Evolutionary conservation across 164 flowering plant genomes (phyloP), one percentile per base, ranked within the genome.

Genomic region (Saururus chinensis): DNA sequence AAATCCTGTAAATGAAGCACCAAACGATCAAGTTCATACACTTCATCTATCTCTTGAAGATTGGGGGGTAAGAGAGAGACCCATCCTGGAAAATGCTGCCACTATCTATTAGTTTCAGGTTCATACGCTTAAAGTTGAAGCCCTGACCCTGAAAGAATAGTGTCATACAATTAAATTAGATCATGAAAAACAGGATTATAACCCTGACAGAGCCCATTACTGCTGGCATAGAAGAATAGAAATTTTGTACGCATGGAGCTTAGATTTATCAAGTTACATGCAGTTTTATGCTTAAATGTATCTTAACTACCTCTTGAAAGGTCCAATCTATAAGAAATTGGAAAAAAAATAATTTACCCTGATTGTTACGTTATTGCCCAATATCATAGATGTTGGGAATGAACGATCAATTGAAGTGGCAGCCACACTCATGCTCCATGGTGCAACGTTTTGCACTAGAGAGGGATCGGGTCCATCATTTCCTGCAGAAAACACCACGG

Each of bases 401-500:
- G 71, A 60, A 12, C 95, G 75, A 60, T 87, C 95, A 20, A 83
- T 69, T 1, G 84, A 51, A 0, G 90, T 74, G 51, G 89, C 91
- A 26, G 83, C 91, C 0, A 87, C 89, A 41, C 74, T 79, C 1
- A 80, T 60, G 53, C 76, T 62, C 95, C 91, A 87, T 1, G 95
- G 95, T 0, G 80, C 69, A 21, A 87, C 86, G 69, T 87, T 87
- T 35, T 48, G 22, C 10, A 87, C 87, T 0, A 79, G 68, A 25
- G 82, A 73, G 0, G 84, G 87, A 16, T 71, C 73, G 0, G 88
- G 84, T 0, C 90, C 91, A 6, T 68, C 71, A 25, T 87, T 87
- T 1, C 95, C 95, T 0, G 82, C 89, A 0, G 95, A 79, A 63
- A 84, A 83, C 7, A 85, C 83, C 51, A 85, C 89, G n/a, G 67